Conservation (phyloP, 805 yeast species). For the Yarrowia sp. region DNA sequence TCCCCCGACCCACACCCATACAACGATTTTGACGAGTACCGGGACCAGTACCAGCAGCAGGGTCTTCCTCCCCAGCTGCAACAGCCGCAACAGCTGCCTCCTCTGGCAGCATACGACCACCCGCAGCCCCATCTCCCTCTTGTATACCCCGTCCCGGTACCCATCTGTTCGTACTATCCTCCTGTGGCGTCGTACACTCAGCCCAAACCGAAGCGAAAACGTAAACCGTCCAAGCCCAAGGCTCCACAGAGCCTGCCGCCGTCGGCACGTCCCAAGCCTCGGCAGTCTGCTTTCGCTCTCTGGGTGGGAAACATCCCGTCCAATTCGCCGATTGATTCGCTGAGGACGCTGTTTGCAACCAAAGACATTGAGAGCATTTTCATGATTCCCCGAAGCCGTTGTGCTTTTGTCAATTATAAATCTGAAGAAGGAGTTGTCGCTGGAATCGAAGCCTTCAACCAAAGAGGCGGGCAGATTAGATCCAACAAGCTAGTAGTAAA, state of each 20-base stretch:
- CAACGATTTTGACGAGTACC: constrained; percentile 2
- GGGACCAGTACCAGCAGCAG: constrained; percentile 1
- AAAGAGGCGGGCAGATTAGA: constrained; percentile 37
- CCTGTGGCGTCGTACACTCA: constrained; percentile 38
- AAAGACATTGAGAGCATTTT: constrained; percentile 42
- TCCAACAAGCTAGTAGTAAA: constrained; percentile 41
- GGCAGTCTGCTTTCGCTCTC: constrained; percentile 38
- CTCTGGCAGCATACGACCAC: not conserved
- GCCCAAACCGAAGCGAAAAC: constrained; percentile 28
- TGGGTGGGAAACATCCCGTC: constrained; percentile 49
- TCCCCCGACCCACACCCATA: not conserved
- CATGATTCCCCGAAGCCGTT: constrained; percentile 43
- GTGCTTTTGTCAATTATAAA: constrained; percentile 45
- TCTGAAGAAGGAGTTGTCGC: constrained; percentile 37
- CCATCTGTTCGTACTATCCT: constrained; percentile 16
- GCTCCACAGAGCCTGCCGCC: not conserved
- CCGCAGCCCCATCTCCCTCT: constrained; percentile 4
- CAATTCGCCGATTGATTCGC: constrained; percentile 39
- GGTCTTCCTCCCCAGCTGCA: not conserved
- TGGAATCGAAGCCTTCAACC: constrained; percentile 35
- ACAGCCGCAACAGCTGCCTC: not conserved
- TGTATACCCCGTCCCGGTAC: constrained; percentile 11
- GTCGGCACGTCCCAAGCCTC: not conserved
- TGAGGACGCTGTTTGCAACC: constrained; percentile 42
- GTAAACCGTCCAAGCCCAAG: not conserved